phyloP scores from a whole-genome alignment of 257 asterid genomes.

The Ligustrum vulgare region DNA sequence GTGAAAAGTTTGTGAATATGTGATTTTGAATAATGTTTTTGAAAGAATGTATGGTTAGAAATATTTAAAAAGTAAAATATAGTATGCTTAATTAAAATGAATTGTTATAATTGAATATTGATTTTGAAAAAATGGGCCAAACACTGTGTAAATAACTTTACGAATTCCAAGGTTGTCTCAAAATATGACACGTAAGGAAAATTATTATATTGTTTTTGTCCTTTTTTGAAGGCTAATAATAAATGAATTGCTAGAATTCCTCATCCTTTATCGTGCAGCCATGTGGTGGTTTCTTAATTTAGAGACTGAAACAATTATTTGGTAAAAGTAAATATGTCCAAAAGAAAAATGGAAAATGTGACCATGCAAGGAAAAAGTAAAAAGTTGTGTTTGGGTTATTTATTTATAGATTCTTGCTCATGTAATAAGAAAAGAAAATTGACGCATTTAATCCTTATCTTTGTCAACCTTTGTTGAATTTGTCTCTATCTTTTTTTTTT shows the following conservation, averaged over 20 bases:
- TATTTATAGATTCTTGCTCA: too few species aligned
- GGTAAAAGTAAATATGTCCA: not conserved
- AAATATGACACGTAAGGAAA: not conserved
- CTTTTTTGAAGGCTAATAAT: not conserved
- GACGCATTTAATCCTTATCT: too few species aligned
- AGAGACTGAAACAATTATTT: not conserved
- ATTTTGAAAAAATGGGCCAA: too few species aligned
- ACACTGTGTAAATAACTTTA: not conserved
- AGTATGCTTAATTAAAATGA: too few species aligned
- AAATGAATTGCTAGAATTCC: not conserved
- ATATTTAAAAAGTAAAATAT: too few species aligned
- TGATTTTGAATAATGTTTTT: too few species aligned
- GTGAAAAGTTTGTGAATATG: too few species aligned
- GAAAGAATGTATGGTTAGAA: too few species aligned
- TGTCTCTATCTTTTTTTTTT: too few species aligned
- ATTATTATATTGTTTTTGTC: not conserved
- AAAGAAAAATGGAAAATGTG: not conserved
- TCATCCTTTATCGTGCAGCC: not conserved
- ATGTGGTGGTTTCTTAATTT: not conserved
- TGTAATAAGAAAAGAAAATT: too few species aligned
- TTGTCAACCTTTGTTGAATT: too few species aligned
- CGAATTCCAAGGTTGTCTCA: not conserved
- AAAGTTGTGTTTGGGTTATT: not conserved
- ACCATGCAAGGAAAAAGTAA: not conserved
- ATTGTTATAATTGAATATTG: too few species aligned